Percentiles rank a stretch among this genome's conserved stretches.
phyloP scores from a whole-genome alignment of 2,329 filamentous ascomycete species.

The Colletotrichum lentis region DNA sequence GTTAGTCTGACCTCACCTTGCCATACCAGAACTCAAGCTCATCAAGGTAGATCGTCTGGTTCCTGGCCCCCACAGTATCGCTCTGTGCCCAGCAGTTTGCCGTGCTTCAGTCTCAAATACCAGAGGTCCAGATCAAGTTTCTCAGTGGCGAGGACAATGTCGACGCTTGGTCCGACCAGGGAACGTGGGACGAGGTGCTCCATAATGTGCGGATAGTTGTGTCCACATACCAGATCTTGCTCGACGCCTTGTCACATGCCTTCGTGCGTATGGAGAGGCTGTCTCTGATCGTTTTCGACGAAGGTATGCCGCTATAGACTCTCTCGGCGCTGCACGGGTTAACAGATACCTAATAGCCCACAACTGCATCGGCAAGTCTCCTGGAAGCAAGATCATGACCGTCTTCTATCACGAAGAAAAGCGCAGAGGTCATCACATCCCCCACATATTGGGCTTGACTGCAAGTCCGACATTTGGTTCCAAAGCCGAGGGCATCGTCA shows the following conservation, averaged over 20 bases:
- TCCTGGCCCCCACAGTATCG: constrained; percentile 73
- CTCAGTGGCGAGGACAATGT: constrained; percentile 74
- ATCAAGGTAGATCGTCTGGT: constrained; percentile 70
- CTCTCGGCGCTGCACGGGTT: constrained; percentile 23
- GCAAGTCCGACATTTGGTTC: constrained; percentile 78
- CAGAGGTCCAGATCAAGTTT: constrained; percentile 65
- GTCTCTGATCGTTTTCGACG: constrained; percentile 80
- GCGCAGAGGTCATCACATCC: constrained; percentile 53
- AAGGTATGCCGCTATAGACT: constrained; percentile 62
- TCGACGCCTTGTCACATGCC: constrained; percentile 76
- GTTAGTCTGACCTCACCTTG: constrained; percentile 48
- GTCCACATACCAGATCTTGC: constrained; percentile 78
- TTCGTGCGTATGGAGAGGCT: constrained; percentile 73
- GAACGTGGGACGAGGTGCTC: constrained; percentile 73
- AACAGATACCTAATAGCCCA: constrained; percentile 64
- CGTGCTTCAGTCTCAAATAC: constrained; percentile 68
- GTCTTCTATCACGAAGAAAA: constrained; percentile 70
- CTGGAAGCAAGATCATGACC: constrained; percentile 76
- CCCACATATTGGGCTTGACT: constrained; percentile 79
- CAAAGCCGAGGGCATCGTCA: constrained; percentile 61
- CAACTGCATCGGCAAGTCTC: constrained; percentile 71
- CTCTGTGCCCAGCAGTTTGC: constrained; percentile 72
- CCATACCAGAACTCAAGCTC: not conserved
- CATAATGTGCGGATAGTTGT: constrained; percentile 74
- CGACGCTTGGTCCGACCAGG: constrained; percentile 74